phyloP scores from a whole-genome alignment of 202 grass and related monocot genomes.

The Schoenoplectus triqueter region DNA sequence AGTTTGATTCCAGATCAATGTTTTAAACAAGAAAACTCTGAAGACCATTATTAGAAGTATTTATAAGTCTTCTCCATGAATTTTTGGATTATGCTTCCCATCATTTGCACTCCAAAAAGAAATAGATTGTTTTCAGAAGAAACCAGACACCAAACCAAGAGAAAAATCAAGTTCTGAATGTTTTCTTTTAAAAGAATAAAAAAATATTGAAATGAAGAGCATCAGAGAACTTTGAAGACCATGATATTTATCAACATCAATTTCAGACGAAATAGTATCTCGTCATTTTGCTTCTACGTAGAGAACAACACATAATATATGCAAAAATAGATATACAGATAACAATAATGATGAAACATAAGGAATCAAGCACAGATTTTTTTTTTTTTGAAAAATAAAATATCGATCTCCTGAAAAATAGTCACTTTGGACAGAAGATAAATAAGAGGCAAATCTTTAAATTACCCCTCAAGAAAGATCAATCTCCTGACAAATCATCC shows the following conservation, averaged over 20 bases:
- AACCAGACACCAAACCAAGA: neutral
- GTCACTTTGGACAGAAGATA: slow-evolving; percentile 15
- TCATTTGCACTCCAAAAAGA: slow-evolving; percentile 5
- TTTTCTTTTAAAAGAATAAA: neutral
- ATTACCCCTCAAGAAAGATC: neutral
- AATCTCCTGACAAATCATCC: slow-evolving; percentile 2
- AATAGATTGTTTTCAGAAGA: neutral
- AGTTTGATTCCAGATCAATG: too few species aligned
- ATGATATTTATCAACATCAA: slow-evolving; percentile 27
- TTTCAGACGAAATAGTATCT: neutral
- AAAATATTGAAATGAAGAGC: neutral
- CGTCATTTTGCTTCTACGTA: slow-evolving; percentile 23
- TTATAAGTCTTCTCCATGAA: neutral
- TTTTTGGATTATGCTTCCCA: slow-evolving; percentile 14
- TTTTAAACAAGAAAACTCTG: neutral
- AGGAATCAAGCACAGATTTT: too few species aligned
- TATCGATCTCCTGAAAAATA: neutral
- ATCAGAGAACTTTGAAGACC: slow-evolving; percentile 42
- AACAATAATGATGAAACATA: neutral
- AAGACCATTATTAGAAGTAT: slow-evolving; percentile 18
- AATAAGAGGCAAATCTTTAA: neutral
- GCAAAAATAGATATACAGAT: neutral
- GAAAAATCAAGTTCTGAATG: neutral
- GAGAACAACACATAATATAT: neutral
- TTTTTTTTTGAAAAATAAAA: neutral